These are phyloP conservation scores for Colletotrichum shisoi DNA, from an alignment of 2,329 filamentous ascomycete genomes.

Conservation along the genomic window DNA sequence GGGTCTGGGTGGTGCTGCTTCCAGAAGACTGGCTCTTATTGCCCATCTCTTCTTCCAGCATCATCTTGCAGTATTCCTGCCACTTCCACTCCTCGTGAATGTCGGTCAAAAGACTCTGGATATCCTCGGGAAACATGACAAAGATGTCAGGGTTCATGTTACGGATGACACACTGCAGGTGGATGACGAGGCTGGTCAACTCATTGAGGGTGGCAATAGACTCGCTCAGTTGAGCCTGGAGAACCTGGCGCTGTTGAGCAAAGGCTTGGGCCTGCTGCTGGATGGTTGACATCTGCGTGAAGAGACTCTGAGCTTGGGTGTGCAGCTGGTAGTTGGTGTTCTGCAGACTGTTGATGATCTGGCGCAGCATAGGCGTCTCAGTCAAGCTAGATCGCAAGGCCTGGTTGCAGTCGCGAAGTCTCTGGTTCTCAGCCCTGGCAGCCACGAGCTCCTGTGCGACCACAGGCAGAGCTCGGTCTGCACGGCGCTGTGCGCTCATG, in stretches of 20 bases:
- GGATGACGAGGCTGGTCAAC: neutral
- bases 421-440: neutral
- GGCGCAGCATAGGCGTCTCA: neutral
- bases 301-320: neutral
- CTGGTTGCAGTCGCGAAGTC: neutral
- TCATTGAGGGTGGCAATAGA: neutral
- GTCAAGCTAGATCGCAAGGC: neutral
- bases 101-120: neutral
- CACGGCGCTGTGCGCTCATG: conserved; percentile 3
- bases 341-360: neutral
- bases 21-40: neutral
- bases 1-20: neutral
- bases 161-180: neutral
- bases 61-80: neutral
- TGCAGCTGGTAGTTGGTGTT: neutral
- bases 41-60: neutral
- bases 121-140: neutral
- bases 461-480: neutral
- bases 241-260: neutral
- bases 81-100: conserved; percentile 26
- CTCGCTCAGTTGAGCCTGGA: neutral
- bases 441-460: neutral
- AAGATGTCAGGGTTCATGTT: neutral
- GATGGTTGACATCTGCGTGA: neutral
- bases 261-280: neutral